Evolutionary conservation across 2,329 filamentous ascomycete species (phyloP).

Genomic region (Myotisia sp.): DNA sequence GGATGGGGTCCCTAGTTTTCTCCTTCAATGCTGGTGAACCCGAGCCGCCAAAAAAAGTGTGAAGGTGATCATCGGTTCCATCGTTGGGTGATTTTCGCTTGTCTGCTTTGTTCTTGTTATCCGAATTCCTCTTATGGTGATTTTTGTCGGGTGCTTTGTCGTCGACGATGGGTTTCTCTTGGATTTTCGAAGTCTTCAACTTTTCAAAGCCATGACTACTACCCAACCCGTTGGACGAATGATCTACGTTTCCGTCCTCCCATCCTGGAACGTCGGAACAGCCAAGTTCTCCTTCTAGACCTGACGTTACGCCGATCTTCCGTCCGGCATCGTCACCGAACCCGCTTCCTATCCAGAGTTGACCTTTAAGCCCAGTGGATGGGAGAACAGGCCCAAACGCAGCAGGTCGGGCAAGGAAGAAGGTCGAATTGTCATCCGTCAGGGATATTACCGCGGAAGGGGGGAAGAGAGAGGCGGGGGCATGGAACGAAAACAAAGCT

Average conservation of each 20-base stretch:
- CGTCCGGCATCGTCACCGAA: constrained; percentile 66
- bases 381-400: constrained; percentile 78
- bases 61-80: constrained; percentile 73
- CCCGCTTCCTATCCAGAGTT: constrained; percentile 84
- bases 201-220: constrained; percentile 1
- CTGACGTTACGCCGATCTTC: constrained; percentile 38
- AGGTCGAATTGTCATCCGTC: constrained; percentile 95
- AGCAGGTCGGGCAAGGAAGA: constrained; percentile 83
- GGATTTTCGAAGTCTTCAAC: constrained; percentile 2
- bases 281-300: constrained; percentile 69
- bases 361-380: constrained; percentile 63
- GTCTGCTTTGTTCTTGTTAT: background rate
- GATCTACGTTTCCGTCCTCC: constrained; percentile 37
- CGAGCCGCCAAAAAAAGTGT: constrained; percentile 39
- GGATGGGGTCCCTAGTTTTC: constrained; percentile 29
- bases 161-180: constrained; percentile 1
- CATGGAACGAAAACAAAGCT: constrained; percentile 54
- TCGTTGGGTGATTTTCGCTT: constrained; percentile 30
- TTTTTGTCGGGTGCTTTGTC: background rate
- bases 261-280: constrained; percentile 91
- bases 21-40: constrained; percentile 24
- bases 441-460: constrained; percentile 91
- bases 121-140: background rate
- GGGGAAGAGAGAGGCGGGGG: constrained; percentile 77
- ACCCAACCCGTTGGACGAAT: background rate